Conservation (phyloP, 2,329 filamentous ascomycete genomes). For the Calonectria hongkongensis region DNA sequence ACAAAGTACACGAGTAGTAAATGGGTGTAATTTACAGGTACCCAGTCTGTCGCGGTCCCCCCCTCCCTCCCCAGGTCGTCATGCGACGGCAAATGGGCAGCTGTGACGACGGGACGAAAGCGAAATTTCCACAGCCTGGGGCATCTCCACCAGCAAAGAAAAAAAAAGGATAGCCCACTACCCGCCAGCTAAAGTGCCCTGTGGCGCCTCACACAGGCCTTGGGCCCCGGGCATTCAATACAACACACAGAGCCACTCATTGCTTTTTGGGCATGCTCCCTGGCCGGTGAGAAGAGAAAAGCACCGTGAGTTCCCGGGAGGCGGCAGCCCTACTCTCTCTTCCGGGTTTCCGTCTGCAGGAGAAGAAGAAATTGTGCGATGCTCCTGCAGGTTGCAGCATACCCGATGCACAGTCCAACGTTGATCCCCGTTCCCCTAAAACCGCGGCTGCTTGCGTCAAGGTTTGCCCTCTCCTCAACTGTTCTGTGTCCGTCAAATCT, state of each 20-base stretch:
- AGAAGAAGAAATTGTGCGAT: conserved; percentile 19
- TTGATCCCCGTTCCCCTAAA: conserved; percentile 28
- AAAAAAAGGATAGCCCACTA: conserved; percentile 19
- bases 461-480: conserved; percentile 19
- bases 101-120: conserved; percentile 38
- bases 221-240: conserved; percentile 7
- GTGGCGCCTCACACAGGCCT: conserved; percentile 11
- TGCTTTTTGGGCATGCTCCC: conserved; percentile 15
- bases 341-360: conserved; percentile 12
- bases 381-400: conserved; percentile 26
- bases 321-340: background rate
- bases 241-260: background rate
- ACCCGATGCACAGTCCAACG: conserved; percentile 21
- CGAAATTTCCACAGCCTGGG: conserved; percentile 36
- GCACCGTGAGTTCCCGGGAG: background rate
- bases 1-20: conserved; percentile 25
- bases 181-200: conserved; percentile 19
- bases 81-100: conserved; percentile 26
- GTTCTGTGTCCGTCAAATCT: conserved; percentile 22
- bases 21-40: conserved; percentile 35
- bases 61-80: conserved; percentile 23
- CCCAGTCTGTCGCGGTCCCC: conserved; percentile 22
- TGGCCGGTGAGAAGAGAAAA: conserved; percentile 21
- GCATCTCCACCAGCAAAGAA: conserved; percentile 11
- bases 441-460: conserved; percentile 21